These are phyloP conservation scores for Claviceps monticola DNA, from an alignment of 2,329 filamentous ascomycete species.

Conservation along the genomic window DNA sequence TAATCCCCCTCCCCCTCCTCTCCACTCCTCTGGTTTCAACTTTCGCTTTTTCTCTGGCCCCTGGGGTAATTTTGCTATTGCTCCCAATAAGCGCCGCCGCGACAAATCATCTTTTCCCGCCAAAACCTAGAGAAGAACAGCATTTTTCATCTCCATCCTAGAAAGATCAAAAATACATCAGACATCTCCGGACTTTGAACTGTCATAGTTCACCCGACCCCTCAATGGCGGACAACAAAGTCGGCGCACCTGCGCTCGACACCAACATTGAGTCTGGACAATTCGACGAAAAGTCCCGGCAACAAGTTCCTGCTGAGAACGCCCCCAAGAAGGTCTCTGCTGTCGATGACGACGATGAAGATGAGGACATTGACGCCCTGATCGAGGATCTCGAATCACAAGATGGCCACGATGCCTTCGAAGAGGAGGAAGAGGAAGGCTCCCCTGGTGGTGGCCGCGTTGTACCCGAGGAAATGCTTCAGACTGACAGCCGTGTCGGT, in stretches of 20 bases:
- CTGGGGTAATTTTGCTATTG: slow-evolving; percentile 4
- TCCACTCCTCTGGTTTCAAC: slow-evolving; percentile 3
- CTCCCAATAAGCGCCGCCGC: slow-evolving; percentile 1
- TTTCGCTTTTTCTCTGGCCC: not conserved
- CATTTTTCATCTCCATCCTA: not conserved
- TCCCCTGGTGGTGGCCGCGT: slow-evolving; percentile 41
- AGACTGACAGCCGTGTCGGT: slow-evolving; percentile 61
- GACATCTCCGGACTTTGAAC: not conserved
- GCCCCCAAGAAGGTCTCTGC: slow-evolving; percentile 24
- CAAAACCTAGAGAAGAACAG: slow-evolving; percentile 2
- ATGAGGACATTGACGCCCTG: slow-evolving; percentile 73
- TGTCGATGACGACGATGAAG: slow-evolving; percentile 52
- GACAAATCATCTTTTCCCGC: not conserved
- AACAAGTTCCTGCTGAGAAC: slow-evolving; percentile 16
- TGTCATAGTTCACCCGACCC: slow-evolving; percentile 2
- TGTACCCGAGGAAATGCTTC: slow-evolving; percentile 60
- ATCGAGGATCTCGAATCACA: slow-evolving; percentile 79
- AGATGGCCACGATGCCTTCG: slow-evolving; percentile 54
- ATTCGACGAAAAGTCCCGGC: slow-evolving; percentile 49
- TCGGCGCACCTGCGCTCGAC: slow-evolving; percentile 42
- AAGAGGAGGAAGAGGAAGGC: slow-evolving; percentile 41
- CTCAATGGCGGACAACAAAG: slow-evolving; percentile 41
- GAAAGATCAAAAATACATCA: not conserved
- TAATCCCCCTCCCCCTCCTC: slow-evolving; percentile 7
- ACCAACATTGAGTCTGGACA: slow-evolving; percentile 51